Evolutionary conservation across 1,284 basidiomycete genomes (phyloP).

Genomic region (Exobasidium rhododendri): DNA sequence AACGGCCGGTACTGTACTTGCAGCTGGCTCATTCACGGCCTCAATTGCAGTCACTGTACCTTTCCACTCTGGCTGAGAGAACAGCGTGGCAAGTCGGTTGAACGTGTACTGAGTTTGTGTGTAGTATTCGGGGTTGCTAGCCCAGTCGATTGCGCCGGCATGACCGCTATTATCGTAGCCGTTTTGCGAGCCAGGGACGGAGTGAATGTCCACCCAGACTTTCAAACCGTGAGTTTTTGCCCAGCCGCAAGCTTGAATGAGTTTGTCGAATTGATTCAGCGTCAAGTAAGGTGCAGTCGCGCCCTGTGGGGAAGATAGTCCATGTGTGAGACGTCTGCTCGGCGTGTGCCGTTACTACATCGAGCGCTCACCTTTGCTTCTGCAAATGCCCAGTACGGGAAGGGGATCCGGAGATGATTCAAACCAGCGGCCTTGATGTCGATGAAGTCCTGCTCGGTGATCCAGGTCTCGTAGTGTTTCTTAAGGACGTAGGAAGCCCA

Average conservation of each 20-base stretch:
- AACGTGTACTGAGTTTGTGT: constrained; percentile 69
- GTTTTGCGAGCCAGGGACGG: constrained; percentile 58
- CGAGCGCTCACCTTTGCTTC: no score
- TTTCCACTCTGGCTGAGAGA: constrained; percentile 32
- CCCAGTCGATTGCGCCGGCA: constrained; percentile 68
- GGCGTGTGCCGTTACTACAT: no score
- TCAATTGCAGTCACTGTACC: constrained; percentile 42
- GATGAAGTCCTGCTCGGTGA: constrained; percentile 62
- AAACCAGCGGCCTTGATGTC: constrained; percentile 21
- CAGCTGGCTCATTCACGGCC: constrained; percentile 41
- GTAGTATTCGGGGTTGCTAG: constrained; percentile 66
- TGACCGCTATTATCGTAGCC: constrained; percentile 64
- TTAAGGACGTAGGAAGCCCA: constrained; percentile 28
- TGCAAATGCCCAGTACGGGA: constrained; percentile 89
- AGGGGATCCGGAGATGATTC: constrained; percentile 69
- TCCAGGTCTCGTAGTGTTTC: constrained; percentile 76
- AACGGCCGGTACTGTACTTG: constrained; percentile 20
- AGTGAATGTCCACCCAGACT: constrained; percentile 70
- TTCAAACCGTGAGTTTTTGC: constrained; percentile 71
- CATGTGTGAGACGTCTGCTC: no score
- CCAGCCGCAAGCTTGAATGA: constrained; percentile 69
- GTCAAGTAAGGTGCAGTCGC: constrained; percentile 67
- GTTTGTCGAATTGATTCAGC: constrained; percentile 67
- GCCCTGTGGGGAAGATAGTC: no score
- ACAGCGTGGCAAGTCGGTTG: constrained; percentile 57